phyloP scores from a whole-genome alignment of 495 filamentous ascomycete genomes.

The Chaetomium fimeti region DNA sequence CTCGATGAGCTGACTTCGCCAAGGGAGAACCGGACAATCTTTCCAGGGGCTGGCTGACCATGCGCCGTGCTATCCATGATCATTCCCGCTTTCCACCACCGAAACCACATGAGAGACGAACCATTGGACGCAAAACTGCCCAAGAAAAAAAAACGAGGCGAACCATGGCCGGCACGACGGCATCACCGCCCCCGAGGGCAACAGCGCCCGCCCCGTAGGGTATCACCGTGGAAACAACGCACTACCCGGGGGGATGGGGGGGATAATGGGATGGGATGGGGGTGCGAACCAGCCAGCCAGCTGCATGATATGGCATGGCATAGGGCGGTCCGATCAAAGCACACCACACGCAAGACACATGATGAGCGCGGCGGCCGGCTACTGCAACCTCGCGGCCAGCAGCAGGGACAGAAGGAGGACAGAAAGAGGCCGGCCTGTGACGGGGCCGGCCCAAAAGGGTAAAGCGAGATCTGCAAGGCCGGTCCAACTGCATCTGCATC shows the following conservation, averaged over 20 bases:
- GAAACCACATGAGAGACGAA: neutral
- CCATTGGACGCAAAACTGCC: neutral
- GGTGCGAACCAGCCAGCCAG: neutral
- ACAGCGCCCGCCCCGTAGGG: neutral
- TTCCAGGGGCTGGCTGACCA: neutral
- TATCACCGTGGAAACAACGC: conserved; percentile 5
- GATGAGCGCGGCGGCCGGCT: neutral
- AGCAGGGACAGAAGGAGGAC: no score
- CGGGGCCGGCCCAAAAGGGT: conserved; percentile 12
- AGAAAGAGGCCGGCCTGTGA: neutral
- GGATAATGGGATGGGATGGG: no score
- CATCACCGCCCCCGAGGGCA: neutral
- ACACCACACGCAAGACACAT: conserved; percentile 1
- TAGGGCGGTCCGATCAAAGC: neutral
- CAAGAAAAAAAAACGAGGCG: conserved; percentile 8
- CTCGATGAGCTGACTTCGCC: neutral
- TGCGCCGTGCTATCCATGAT: neutral
- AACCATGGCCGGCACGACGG: neutral
- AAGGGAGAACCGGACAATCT: neutral
- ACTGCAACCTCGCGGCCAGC: conserved; percentile 1
- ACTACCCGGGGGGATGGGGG: no score
- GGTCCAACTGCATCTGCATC: conserved; percentile 20
- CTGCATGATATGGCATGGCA: neutral
- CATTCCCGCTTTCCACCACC: neutral
- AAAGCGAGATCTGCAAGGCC: conserved; percentile 17